phyloP scores from a whole-genome alignment of 148 eudicot genomes.

The Spergularia marina region DNA sequence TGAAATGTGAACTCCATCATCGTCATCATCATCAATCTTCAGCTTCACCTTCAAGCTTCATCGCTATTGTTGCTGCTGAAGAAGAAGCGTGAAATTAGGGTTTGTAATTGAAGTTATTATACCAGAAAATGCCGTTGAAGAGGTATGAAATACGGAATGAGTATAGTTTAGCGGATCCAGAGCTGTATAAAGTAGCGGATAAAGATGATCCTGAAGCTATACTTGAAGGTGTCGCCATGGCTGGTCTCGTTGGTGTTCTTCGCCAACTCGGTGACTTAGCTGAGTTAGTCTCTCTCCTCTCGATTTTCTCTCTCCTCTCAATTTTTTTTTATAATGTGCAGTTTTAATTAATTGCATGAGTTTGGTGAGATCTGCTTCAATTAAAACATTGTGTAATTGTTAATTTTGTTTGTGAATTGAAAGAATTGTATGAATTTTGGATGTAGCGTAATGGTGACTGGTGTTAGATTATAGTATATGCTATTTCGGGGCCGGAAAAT shows the following conservation, averaged over 20 bases:
- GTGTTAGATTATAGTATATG: too few species aligned
- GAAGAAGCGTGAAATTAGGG: constrained; percentile 15
- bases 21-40: constrained; percentile 2
- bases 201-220: constrained; percentile 97
- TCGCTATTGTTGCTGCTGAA: neutral
- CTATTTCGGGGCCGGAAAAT: too few species aligned
- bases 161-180: constrained; percentile 88
- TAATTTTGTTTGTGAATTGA: too few species aligned
- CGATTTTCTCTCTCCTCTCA: neutral
- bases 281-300: constrained; percentile 46
- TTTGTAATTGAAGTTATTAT: neutral
- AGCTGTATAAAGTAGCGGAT: constrained; percentile 75
- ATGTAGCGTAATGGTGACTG: too few species aligned
- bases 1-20: constrained; percentile 15
- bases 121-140: constrained; percentile 51
- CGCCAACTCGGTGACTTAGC: constrained; percentile 99
- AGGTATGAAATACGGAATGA: constrained; percentile 74
- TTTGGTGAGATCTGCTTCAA: constrained; percentile 33
- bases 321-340: neutral
- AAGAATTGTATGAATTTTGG: too few species aligned
- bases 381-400: too few species aligned
- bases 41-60: neutral
- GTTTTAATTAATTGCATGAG: neutral
- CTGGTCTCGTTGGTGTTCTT: constrained; percentile 92
- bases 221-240: constrained; percentile 96